phyloP scores from a whole-genome alignment of 495 filamentous ascomycete genomes.

The Cairneyella variabilis region DNA sequence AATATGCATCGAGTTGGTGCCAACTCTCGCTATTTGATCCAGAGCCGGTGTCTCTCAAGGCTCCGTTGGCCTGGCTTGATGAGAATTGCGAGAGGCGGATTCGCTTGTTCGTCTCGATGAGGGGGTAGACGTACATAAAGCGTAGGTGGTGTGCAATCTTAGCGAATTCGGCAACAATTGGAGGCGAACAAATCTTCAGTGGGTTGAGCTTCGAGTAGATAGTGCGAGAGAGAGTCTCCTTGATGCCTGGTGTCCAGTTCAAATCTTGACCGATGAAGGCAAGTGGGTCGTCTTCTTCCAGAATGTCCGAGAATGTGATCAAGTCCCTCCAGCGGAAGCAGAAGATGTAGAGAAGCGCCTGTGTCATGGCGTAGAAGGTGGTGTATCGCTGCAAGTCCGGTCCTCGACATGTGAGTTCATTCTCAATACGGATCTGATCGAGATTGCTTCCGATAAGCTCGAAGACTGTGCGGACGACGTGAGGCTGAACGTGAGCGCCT shows the following conservation, averaged over 20 bases:
- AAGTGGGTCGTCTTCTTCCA: conserved; percentile 52
- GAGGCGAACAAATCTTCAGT: conserved; percentile 90
- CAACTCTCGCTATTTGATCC: conserved; percentile 54
- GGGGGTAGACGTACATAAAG: conserved; percentile 80
- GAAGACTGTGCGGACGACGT: conserved; percentile 73
- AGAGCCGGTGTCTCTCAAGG: conserved; percentile 61
- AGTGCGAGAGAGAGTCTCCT: conserved; percentile 64
- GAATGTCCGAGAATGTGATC: conserved; percentile 50
- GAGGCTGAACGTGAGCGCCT: conserved; percentile 71
- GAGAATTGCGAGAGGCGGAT: conserved; percentile 61
- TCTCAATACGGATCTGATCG: conserved; percentile 56
- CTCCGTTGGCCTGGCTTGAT: conserved; percentile 29
- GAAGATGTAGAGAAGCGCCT: conserved; percentile 91
- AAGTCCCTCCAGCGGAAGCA: conserved; percentile 97
- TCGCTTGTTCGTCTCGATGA: conserved; percentile 90
- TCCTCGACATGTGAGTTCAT: conserved; percentile 66
- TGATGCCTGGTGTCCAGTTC: conserved; percentile 68
- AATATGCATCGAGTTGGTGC: conserved; percentile 83
- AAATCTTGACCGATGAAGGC: conserved; percentile 58
- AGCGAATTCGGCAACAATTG: conserved; percentile 88
- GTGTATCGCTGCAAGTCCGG: conserved; percentile 81
- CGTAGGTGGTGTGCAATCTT: conserved; percentile 76
- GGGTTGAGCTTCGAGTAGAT: conserved; percentile 90
- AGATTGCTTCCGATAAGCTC: conserved; percentile 70
- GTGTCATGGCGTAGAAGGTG: conserved; percentile 83